Evolutionary conservation across 345 rosid species (phyloP).

Genomic region (Populus tremula): DNA sequence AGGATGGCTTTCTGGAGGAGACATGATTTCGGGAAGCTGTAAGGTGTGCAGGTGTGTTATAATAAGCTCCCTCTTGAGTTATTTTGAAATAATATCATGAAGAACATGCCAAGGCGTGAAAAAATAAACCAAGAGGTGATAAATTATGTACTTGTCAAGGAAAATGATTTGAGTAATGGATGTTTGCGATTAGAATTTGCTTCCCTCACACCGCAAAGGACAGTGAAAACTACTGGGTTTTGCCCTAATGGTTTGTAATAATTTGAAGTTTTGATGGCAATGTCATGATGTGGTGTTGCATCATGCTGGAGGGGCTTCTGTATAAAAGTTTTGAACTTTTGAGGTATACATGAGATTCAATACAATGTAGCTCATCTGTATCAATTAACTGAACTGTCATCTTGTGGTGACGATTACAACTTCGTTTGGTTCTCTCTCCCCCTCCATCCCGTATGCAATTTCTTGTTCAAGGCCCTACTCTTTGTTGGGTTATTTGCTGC

Average conservation of each 20-base stretch:
- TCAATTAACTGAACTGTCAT: not conserved
- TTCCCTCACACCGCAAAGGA: slow-evolving; percentile 1
- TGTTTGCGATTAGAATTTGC: slow-evolving; percentile 2
- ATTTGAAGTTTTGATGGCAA: not conserved
- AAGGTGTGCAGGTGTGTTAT: not conserved
- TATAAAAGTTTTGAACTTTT: not conserved
- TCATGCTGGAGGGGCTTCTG: not conserved
- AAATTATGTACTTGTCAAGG: not conserved
- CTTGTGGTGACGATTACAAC: not conserved
- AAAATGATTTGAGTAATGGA: slow-evolving; percentile 1
- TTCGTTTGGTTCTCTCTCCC: not conserved
- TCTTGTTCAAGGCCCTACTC: not conserved
- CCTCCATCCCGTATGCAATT: not conserved
- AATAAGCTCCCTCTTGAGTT: slow-evolving; percentile 9
- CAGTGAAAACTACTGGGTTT: not conserved
- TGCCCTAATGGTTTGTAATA: not conserved
- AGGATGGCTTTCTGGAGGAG: slow-evolving; percentile 9
- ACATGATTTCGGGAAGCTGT: slow-evolving; percentile 1
- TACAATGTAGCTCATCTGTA: not conserved
- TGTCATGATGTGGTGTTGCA: not conserved
- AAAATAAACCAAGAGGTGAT: not conserved
- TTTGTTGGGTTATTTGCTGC: not conserved
- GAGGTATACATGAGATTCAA: not conserved
- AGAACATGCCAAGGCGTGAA: not conserved
- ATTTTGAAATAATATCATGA: not conserved